Conservation (phyloP, 495 filamentous ascomycete genomes). For the Xylaria venustula region DNA sequence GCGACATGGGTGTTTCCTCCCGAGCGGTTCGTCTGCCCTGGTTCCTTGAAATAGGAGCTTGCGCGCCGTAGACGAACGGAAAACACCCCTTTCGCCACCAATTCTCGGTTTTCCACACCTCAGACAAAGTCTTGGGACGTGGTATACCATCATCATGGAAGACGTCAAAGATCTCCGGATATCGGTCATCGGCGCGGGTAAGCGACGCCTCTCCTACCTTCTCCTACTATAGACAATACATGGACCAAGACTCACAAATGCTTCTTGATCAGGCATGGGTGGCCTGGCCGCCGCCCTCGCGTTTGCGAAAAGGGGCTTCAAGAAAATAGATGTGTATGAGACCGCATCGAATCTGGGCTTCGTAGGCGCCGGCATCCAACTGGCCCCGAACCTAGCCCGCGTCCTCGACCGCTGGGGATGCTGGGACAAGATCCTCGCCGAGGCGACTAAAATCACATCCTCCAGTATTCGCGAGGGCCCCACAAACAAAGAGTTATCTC, state of each 20-base stretch:
- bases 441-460: slow-evolving; percentile 51
- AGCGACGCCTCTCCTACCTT: not conserved
- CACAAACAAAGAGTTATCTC: slow-evolving; percentile 63
- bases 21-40: not conserved
- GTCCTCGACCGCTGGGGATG: slow-evolving; percentile 68
- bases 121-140: not conserved
- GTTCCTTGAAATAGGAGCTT: not conserved
- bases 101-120: not conserved
- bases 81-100: not conserved
- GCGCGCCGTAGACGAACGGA: not conserved
- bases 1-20: not conserved
- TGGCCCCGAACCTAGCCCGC: slow-evolving; percentile 77
- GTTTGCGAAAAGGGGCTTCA: slow-evolving; percentile 71
- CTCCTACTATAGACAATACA: no score
- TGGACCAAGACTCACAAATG: not conserved
- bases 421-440: slow-evolving; percentile 65
- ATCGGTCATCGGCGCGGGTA: slow-evolving; percentile 46
- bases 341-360: slow-evolving; percentile 72
- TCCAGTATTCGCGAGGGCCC: slow-evolving; percentile 60
- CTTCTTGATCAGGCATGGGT: slow-evolving; percentile 65
- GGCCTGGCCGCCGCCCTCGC: slow-evolving; percentile 70
- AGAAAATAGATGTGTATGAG: slow-evolving; percentile 70
- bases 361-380: slow-evolving; percentile 78
- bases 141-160: slow-evolving; percentile 28
- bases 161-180: slow-evolving; percentile 42